phyloP scores from a whole-genome alignment of 2,329 filamentous ascomycete species.

The Pseudocercospora cruenta region DNA sequence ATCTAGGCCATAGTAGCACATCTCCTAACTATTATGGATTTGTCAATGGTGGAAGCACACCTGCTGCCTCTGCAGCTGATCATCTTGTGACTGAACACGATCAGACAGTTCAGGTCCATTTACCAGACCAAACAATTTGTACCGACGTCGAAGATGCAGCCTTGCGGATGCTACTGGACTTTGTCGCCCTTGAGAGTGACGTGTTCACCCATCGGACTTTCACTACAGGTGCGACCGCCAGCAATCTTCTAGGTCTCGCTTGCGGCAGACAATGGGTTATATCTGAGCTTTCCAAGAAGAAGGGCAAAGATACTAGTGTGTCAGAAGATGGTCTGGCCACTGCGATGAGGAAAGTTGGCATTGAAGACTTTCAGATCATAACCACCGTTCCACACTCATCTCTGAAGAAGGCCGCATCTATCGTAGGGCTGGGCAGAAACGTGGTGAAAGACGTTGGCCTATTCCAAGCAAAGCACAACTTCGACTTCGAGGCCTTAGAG shows the following conservation, averaged over 20 bases:
- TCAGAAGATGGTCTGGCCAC: slow-evolving; percentile 71
- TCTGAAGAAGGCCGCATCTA: slow-evolving; percentile 77
- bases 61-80: slow-evolving; percentile 79
- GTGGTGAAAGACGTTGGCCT: slow-evolving; percentile 66
- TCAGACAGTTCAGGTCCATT: slow-evolving; percentile 82
- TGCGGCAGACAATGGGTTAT: slow-evolving; percentile 72
- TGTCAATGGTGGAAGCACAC: slow-evolving; percentile 79
- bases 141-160: slow-evolving; percentile 77
- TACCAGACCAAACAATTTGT: slow-evolving; percentile 73
- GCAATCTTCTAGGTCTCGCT: slow-evolving; percentile 67
- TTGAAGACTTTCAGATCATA: slow-evolving; percentile 73
- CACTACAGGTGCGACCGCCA: slow-evolving; percentile 71
- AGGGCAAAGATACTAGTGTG: slow-evolving; percentile 50
- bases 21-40: slow-evolving; percentile 82
- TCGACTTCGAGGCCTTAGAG: slow-evolving; percentile 71
- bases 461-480: slow-evolving; percentile 64
- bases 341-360: slow-evolving; percentile 66
- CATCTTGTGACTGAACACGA: slow-evolving; percentile 80
- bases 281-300: slow-evolving; percentile 44
- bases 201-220: slow-evolving; percentile 76
- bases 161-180: slow-evolving; percentile 67
- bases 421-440: slow-evolving; percentile 75
- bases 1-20: slow-evolving; percentile 47
- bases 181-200: slow-evolving; percentile 63
- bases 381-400: slow-evolving; percentile 85